Evolutionary conservation across 1,284 basidiomycete genomes (phyloP).

Genomic region (Ustilago cynodontis): DNA sequence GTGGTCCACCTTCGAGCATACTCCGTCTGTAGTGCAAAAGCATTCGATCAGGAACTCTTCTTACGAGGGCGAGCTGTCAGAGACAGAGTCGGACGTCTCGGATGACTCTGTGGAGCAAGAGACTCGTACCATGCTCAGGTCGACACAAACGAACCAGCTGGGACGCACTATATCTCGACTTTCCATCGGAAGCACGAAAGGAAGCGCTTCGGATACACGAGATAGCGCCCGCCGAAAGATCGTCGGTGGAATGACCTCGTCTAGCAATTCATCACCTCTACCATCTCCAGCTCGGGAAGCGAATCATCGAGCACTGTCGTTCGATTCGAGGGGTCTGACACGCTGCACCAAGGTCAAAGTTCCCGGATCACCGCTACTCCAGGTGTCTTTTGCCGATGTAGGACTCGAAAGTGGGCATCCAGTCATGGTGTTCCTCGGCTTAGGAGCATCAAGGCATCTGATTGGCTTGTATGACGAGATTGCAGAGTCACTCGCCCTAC

Average conservation of each 20-base stretch:
- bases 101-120: constrained; percentile 31
- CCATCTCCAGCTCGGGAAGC: background rate
- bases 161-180: constrained; percentile 11
- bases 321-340: constrained; percentile 85
- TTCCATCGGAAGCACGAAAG: background rate
- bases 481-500: constrained; percentile 84
- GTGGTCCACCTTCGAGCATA: constrained; percentile 51
- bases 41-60: background rate
- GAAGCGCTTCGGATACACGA: background rate
- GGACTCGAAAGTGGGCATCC: constrained; percentile 85
- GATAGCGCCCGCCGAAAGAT: background rate
- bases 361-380: constrained; percentile 80
- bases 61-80: constrained; percentile 1
- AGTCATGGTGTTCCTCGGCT: constrained; percentile 88
- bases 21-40: background rate
- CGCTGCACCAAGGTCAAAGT: constrained; percentile 82
- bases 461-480: constrained; percentile 96
- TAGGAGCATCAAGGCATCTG: constrained; percentile 93
- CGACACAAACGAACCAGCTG: background rate
- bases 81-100: constrained; percentile 17
- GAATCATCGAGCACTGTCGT: constrained; percentile 37
- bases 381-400: constrained; percentile 92
- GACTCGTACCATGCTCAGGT: constrained; percentile 20
- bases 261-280: background rate
- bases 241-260: background rate